Evolutionary conservation across 1,284 basidiomycete genomes (phyloP), one percentile per base, ranked within the genome.

Genomic region (Agaricales sp.): DNA sequence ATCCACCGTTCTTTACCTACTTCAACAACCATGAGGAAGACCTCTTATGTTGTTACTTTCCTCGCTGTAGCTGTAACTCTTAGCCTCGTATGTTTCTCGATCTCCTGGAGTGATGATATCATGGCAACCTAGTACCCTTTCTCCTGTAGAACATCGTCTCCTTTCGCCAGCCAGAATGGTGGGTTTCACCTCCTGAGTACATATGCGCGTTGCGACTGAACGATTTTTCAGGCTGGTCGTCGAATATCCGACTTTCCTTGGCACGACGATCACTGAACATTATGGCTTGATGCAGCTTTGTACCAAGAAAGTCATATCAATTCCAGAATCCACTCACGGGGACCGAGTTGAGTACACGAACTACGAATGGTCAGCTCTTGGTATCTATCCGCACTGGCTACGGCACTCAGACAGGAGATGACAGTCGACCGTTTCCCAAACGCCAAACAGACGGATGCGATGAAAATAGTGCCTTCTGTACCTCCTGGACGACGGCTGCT

Each of bases 401-500:
- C n/a, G n/a, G n/a, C n/a, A n/a, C n/a, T n/a, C 14, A 30, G 26
- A 14, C 26, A 30, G 14, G 26, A 30, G 14, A n/a, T n/a, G n/a
- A 76, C 43, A 88, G 84, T 55, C 77, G 82, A 45, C 59, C 65
- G 6, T 88, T 88, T 63, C 84, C 84, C 2, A 64, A 67, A 45
- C 69, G 73, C n/a, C 74, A 73, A 1, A 62, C 70, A 22, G 83
- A 87, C 57, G 57, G 61, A 2, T 88, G 85, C 57, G 63, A 74
- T 45, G 74, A 80, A 52, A 80, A 83, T 54, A 65, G 67, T 46
- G 50, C 60, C 0, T 79, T 84, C 61, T 88, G 85, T 62, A 70
- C 75, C 16, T 67, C 73, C 41, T 88, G 86, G 85, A 74, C 72
- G 13, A 84, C 77, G 38, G 85, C 85, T 14, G 72, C 73, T 2